Conservation (phyloP, 2,329 filamentous ascomycete genomes). For the Truncatella angustata region DNA sequence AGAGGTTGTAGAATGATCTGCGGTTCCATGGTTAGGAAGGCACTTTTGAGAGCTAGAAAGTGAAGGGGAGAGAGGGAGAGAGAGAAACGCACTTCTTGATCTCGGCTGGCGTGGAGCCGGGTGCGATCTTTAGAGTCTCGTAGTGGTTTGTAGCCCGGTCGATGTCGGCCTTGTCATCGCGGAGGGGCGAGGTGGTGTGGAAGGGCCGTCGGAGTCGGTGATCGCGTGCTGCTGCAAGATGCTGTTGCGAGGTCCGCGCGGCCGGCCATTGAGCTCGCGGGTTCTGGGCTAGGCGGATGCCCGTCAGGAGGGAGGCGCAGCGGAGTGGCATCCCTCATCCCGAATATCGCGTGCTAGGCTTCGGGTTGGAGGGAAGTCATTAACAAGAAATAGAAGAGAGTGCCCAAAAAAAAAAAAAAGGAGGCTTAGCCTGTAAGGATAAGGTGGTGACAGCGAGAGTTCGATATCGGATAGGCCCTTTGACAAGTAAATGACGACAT, state of each 20-base stretch:
- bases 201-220: conserved; percentile 29
- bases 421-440: too few species aligned
- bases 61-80: conserved; percentile 4
- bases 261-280: background rate
- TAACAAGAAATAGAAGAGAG: too few species aligned
- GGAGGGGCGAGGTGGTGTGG: conserved; percentile 38
- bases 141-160: conserved; percentile 65
- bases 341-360: background rate
- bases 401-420: too few species aligned
- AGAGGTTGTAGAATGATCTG: conserved; percentile 83
- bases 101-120: conserved; percentile 67
- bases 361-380: background rate
- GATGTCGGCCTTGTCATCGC: conserved; percentile 28
- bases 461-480: conserved; percentile 3
- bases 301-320: conserved; percentile 28
- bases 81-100: conserved; percentile 74
- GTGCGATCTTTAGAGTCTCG: conserved; percentile 71
- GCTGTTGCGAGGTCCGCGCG: conserved; percentile 1
- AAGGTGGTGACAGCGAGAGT: background rate
- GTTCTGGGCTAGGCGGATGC: conserved; percentile 16
- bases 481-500: background rate
- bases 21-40: too few species aligned
- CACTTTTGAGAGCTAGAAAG: too few species aligned
- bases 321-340: conserved; percentile 11
- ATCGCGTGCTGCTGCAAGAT: conserved; percentile 6